Base-by-base conservation (phyloP, 1,284 basidiomycete genomes). In the Sporisorium graminicola region DNA sequence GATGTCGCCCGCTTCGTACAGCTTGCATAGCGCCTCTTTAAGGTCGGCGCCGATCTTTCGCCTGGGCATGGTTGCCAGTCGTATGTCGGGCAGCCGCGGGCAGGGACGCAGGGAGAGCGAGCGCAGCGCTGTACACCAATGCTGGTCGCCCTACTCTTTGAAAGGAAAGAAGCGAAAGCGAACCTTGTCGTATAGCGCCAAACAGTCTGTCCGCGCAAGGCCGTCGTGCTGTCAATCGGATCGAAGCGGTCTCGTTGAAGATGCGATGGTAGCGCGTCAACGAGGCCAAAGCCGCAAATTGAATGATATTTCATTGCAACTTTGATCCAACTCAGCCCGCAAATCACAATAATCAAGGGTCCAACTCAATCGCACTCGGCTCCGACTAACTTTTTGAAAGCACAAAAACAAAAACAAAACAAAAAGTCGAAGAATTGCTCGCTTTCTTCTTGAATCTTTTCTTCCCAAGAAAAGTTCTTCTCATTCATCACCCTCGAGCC, bases 231-330 rank as follows among this genome's bases (percentile, higher is more conserved):
- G 57, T 59, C 56, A 33, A 35, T 29, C 27, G 69, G 56, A 76
- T 76, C 74, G 68, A 50, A 55, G 40, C 5, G 59, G 74, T 76
- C 74, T 76, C 74, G 58, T 56, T 68, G 51, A 8, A 49, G 37
- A n/a, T 47, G 62, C 44, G 60, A 68, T 53, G 65, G 29, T 61
- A 16, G 65, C 69, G 65, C 40, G 54, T 14, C 3, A n/a, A 22
- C 9, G 10, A 26, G 26, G 68, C 65, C 59, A 68, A 57, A 13
- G 43, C 0, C 16, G 14, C 43, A 53, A 60, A 71, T 72, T 76
- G 68, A 76, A 64, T 76, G 74, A 72, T 35, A 76, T 76, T 76
- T 76, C 68, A 76, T 58, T 76, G 68, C 55, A 53, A 74, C 72
- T 68, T 26, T 44, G 16, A 9, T 5, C 8, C 10, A n/a, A 40